Percentiles rank a stretch among this genome's conserved stretches.
phyloP scores from a whole-genome alignment of 2,329 filamentous ascomycete genomes.

The Colletotrichum theobromicola region DNA sequence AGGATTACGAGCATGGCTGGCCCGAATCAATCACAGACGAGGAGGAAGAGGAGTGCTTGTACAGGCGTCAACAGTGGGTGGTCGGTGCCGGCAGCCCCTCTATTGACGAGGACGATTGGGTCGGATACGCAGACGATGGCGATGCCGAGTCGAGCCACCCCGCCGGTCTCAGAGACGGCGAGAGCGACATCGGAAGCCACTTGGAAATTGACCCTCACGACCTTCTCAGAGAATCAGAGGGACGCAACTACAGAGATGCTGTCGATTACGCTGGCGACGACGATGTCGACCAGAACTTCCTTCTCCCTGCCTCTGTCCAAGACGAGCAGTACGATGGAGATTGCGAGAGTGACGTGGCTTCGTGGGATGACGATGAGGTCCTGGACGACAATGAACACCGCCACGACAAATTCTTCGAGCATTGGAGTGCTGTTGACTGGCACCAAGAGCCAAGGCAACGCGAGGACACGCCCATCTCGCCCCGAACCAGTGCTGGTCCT shows the following conservation, averaged over 20 bases:
- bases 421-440: not conserved
- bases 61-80: not conserved
- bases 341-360: not conserved
- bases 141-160: not conserved
- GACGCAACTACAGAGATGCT: not conserved
- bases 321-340: not conserved
- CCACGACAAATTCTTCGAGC: not conserved
- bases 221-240: not conserved
- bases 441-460: not conserved
- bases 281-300: not conserved
- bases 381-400: not conserved
- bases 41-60: not conserved
- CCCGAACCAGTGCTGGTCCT: not conserved
- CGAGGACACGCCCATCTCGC: not conserved
- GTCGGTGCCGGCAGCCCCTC: not conserved
- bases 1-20: not conserved
- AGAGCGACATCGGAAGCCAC: not conserved
- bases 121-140: not conserved
- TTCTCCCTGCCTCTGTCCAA: not conserved
- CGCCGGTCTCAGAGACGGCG: not conserved
- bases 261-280: not conserved
- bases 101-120: not conserved
- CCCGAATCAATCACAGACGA: not conserved
- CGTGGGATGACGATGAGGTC: not conserved
- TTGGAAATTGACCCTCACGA: not conserved